Evolutionary conservation across 2,329 filamentous ascomycete species (phyloP), one percentile per base, ranked within the genome.

Genomic region (Thermoascus crustaceus): DNA sequence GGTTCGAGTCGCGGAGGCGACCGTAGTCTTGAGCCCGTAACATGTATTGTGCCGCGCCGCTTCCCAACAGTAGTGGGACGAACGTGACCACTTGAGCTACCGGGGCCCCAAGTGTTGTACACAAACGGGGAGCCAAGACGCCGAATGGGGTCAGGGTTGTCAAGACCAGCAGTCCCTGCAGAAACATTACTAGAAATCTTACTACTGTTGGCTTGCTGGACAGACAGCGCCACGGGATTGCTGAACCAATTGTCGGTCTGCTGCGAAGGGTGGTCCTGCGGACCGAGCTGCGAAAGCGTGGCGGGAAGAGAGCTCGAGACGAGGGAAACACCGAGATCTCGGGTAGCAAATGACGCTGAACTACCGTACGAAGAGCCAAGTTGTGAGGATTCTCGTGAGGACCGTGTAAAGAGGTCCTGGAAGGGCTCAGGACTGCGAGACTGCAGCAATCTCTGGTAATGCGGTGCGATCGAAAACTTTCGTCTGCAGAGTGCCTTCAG

Each of bases 361-460:
- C 38, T 51, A 25, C 42, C 43, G 22, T 44, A 40, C 30, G 44
- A 42, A 16, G 45, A 38, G n/a, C 44, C 48, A 9, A 47, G 43
- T 20, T 47, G 44, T 7, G 49, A 49, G 9, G 53, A 29, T 32
- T 50, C 49, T 8, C 43, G 37, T 8, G 60, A 52, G 6, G 58
- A 49, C 11, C 45, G 50, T 10, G 56, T 48, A 21, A 60, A 52
- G 27, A 60, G 52, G 29, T 67, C 61, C 25, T 54, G 55, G 46
- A 75, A 68, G 2, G 76, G 76, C 16, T 76, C 78, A 7, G 77
- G 76, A 36, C 72, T 80, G 34, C 75, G 67, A 23, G 69, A 72
- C 42, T 71, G 68, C 42, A 80, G 63, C 46, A 80, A 64, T 40
- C 77, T 69, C 50, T 79, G 74, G 50, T 80, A 80, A 48, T 80